A percentile compares a stretch with the other conserved stretches of the same genome.
Evolutionary conservation across 31 red algal species (phyloP).

Genomic region (Endocladia muricata): DNA sequence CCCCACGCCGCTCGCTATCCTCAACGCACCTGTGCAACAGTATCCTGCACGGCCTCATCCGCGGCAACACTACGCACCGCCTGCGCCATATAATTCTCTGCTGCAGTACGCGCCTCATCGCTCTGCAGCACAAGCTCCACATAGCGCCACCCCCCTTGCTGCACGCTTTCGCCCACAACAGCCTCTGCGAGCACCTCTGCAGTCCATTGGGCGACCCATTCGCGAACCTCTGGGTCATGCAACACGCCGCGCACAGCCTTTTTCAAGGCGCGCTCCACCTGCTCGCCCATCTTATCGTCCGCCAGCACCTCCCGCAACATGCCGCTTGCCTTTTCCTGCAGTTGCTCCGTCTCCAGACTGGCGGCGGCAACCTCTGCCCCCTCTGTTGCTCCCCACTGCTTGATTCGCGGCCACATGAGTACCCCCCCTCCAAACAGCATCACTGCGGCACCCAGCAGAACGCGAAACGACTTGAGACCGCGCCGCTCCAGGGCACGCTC

Average conservation of each 20-base stretch:
- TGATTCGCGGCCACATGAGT: conserved; percentile 65
- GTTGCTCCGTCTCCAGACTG: conserved; percentile 44
- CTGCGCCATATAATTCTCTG: conserved; percentile 8
- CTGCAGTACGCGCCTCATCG: conserved; percentile 1
- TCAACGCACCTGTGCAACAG: conserved; percentile 17
- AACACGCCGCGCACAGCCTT: conserved; percentile 23
- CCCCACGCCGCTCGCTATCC: not conserved
- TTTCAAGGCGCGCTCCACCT: conserved; percentile 25
- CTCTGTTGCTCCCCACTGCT: conserved; percentile 69
- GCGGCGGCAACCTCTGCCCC: conserved; percentile 67
- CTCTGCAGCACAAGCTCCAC: conserved; percentile 16
- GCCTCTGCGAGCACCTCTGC: conserved; percentile 13
- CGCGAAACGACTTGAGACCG: conserved; percentile 35
- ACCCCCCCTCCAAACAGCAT: not conserved
- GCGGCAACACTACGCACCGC: conserved; percentile 17
- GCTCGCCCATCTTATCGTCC: conserved; percentile 8
- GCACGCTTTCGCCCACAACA: conserved; percentile 17
- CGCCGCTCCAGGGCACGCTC: conserved; percentile 44
- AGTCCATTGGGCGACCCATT: conserved; percentile 2
- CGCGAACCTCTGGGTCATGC: conserved; percentile 27
- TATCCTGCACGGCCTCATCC: conserved; percentile 39
- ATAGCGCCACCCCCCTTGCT: conserved; percentile 14
- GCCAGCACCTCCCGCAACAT: conserved; percentile 40
- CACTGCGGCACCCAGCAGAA: not conserved
- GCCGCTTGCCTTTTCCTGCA: conserved; percentile 22